Conservation (phyloP, 768 basidiomycete genomes). For the Rhodotorula taiwanensis region DNA sequence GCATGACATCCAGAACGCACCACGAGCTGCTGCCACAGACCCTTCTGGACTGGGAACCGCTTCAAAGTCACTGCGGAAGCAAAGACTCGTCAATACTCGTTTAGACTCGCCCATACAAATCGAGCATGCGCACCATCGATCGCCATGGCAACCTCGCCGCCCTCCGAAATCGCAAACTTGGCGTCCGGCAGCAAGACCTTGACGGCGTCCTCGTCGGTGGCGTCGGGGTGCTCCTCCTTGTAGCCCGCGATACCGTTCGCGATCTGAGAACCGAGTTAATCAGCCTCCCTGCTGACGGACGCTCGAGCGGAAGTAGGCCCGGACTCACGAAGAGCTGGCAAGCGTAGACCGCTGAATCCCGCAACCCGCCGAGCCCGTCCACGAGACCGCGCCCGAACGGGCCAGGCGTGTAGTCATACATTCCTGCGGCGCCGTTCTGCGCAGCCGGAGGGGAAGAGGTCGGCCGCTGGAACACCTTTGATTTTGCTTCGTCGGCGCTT, state of each 20-base stretch:
- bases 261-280: slow-evolving; percentile 1
- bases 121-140: slow-evolving; percentile 28
- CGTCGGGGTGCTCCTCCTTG: slow-evolving; percentile 35
- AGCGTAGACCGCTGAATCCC: slow-evolving; percentile 37
- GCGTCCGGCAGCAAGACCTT: slow-evolving; percentile 32
- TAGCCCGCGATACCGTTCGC: slow-evolving; percentile 31
- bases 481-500: neutral
- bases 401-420: slow-evolving; percentile 18
- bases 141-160: slow-evolving; percentile 31
- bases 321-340: slow-evolving; percentile 35
- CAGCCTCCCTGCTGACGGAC: neutral
- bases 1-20: too few relatives aligned
- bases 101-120: neutral
- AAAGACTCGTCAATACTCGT: neutral
- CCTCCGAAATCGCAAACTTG: slow-evolving; percentile 19
- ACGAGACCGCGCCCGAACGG: slow-evolving; percentile 38
- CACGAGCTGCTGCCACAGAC: slow-evolving; percentile 33
- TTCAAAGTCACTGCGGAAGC: slow-evolving; percentile 32
- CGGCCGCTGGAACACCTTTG: too few relatives aligned
- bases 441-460: neutral
- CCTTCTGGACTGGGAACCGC: slow-evolving; percentile 38
- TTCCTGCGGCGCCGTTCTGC: slow-evolving; percentile 15
- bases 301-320: too few relatives aligned
- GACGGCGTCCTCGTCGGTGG: slow-evolving; percentile 31
- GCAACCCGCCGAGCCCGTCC: slow-evolving; percentile 37